Evolutionary conservation across 1,139 yeast species (phyloP).

Genomic region (Saccharomyces pastorianus): DNA sequence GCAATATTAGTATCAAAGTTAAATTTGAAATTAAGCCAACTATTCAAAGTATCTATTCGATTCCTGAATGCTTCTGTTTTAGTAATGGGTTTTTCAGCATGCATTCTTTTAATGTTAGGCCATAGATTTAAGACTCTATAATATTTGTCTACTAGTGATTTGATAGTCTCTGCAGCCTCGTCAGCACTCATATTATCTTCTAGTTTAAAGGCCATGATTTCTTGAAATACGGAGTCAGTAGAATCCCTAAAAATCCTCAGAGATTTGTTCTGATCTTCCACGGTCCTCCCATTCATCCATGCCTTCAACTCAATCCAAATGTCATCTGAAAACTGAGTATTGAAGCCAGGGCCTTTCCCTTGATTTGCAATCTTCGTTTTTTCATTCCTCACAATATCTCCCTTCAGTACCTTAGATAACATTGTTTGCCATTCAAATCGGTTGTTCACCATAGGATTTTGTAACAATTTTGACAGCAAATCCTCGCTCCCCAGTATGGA

Average conservation of each 20-base stretch:
- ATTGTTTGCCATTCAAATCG: constrained; percentile 94
- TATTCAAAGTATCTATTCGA: constrained; percentile 66
- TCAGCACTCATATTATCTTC: constrained; percentile 13
- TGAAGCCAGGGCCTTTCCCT: constrained; percentile 35
- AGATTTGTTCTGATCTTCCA: constrained; percentile 68
- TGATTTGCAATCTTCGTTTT: constrained; percentile 65
- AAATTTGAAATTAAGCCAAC: constrained; percentile 75
- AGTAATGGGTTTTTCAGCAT: constrained; percentile 65
- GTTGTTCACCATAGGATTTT: constrained; percentile 62
- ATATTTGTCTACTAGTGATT: constrained; percentile 46
- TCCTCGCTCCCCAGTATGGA: constrained; percentile 9
- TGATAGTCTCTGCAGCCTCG: constrained; percentile 18
- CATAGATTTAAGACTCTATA: constrained; percentile 70
- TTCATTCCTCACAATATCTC: constrained; percentile 88
- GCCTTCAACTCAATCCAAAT: constrained; percentile 71
- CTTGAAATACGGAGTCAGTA: constrained; percentile 69
- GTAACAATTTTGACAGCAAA: constrained; percentile 17
- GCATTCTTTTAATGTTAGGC: constrained; percentile 75
- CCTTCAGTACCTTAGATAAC: constrained; percentile 83
- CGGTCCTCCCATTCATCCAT: constrained; percentile 70
- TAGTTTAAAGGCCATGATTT: constrained; percentile 40
- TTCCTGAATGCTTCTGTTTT: constrained; percentile 56
- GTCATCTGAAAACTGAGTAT: constrained; percentile 60
- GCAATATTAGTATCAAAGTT: constrained; percentile 54
- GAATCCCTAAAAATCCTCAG: constrained; percentile 65